Evolutionary conservation across 2,329 filamentous ascomycete species (phyloP).

Genomic region (Arthrobotrys conoides): DNA sequence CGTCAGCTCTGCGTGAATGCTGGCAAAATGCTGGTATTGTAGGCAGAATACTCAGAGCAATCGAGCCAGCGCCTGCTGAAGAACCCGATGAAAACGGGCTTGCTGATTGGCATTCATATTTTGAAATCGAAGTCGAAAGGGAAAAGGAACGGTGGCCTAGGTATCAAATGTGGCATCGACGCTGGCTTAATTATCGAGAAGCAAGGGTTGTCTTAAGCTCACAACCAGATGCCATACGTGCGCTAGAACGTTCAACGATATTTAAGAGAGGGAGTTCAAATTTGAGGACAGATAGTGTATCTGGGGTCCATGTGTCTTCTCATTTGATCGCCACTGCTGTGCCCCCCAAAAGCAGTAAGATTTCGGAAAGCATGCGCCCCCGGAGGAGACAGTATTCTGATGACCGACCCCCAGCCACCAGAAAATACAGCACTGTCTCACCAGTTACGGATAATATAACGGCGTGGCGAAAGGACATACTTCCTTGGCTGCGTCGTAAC

Average conservation of each 20-base stretch:
- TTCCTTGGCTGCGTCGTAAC: conserved; percentile 59
- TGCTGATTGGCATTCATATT: conserved; percentile 60
- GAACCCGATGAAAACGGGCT: conserved; percentile 59
- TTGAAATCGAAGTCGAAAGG: conserved; percentile 57
- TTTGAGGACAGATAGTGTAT: conserved; percentile 22
- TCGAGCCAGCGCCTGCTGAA: conserved; percentile 58
- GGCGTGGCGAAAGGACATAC: conserved; percentile 57
- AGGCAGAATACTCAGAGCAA: conserved; percentile 51
- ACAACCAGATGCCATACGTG: conserved; percentile 55
- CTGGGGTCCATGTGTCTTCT: conserved; percentile 24
- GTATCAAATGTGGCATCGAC: conserved; percentile 53
- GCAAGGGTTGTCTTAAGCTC: conserved; percentile 55
- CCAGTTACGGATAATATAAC: conserved; percentile 55
- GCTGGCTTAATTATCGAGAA: conserved; percentile 59
- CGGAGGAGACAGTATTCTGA: conserved; percentile 48
- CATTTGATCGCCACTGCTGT: conserved; percentile 6
- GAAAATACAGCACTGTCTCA: conserved; percentile 59
- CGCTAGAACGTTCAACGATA: conserved; percentile 55
- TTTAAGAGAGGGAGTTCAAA: conserved; percentile 57
- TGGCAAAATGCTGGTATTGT: conserved; percentile 60
- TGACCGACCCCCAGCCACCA: conserved; percentile 45
- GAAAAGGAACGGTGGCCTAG: conserved; percentile 55
- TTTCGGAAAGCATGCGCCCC: conserved; percentile 35
- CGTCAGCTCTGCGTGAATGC: conserved; percentile 54
- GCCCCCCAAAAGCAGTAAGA: conserved; percentile 31